phyloP scores from a whole-genome alignment of 306 rosid species.

The Glycyrrhiza uralensis region DNA sequence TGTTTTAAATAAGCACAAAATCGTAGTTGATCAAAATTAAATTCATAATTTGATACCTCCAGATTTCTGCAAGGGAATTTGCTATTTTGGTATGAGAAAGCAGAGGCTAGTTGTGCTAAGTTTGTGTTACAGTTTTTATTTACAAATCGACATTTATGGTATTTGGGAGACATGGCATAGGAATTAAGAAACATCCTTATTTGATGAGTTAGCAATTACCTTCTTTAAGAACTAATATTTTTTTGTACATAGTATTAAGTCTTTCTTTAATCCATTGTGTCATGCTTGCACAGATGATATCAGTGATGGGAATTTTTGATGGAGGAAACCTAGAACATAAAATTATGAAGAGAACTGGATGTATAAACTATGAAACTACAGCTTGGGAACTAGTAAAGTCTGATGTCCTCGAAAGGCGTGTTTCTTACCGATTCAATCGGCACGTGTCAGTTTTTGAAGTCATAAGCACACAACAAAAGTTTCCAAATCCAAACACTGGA shows the following conservation, averaged over 20 bases:
- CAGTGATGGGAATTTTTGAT: conserved; percentile 55
- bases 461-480: conserved; percentile 61
- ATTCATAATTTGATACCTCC: neutral
- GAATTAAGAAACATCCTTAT: neutral
- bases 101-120: too few relatives aligned
- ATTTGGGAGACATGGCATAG: neutral
- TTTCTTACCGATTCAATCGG: conserved; percentile 61
- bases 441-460: conserved; percentile 56
- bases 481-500: conserved; percentile 31
- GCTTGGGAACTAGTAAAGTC: conserved; percentile 57
- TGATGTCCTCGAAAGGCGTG: conserved; percentile 38
- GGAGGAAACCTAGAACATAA: conserved; percentile 73
- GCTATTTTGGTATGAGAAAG: neutral
- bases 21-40: too few relatives aligned
- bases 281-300: conserved; percentile 48
- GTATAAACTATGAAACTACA: conserved; percentile 57
- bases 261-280: neutral
- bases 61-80: neutral
- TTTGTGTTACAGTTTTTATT: too few relatives aligned
- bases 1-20: too few relatives aligned
- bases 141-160: too few relatives aligned
- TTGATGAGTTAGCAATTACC: neutral
- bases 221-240: neutral
- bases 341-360: conserved; percentile 62
- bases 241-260: neutral